Evolutionary conservation across 106 monocot species (phyloP).

Genomic region (Chionographis japonica): DNA sequence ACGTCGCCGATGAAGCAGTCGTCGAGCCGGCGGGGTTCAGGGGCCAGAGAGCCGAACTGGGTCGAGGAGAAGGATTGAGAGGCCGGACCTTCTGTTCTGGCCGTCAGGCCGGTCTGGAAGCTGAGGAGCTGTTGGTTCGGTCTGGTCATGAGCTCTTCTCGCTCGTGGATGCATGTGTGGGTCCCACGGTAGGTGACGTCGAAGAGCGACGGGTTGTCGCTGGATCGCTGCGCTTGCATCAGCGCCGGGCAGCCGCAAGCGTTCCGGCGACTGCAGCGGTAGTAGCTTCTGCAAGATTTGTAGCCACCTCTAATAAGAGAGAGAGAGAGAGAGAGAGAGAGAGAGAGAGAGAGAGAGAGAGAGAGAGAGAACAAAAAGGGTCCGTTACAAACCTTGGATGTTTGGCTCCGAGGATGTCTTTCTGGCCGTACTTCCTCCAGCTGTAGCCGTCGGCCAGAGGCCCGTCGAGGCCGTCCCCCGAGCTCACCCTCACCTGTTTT

Average conservation of each 20-base stretch:
- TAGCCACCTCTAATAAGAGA: too few relatives aligned
- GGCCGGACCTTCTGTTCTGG: slow-evolving; percentile 14
- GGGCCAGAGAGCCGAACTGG: neutral
- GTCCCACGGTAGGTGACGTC: slow-evolving; percentile 41
- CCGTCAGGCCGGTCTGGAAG: slow-evolving; percentile 18
- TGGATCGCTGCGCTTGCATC: slow-evolving; percentile 54
- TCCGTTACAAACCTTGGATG: slow-evolving; percentile 20
- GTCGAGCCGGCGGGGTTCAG: slow-evolving; percentile 5
- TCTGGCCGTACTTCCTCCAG: slow-evolving; percentile 63
- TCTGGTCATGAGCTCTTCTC: neutral
- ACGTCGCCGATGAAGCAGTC: neutral
- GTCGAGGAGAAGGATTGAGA: slow-evolving; percentile 28
- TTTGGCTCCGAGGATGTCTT: slow-evolving; percentile 41
- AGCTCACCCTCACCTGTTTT: slow-evolving; percentile 10
- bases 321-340: too few relatives aligned
- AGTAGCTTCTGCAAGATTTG: slow-evolving; percentile 47
- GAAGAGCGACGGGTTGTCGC: slow-evolving; percentile 31
- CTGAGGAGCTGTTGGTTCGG: slow-evolving; percentile 11
- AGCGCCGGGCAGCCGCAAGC: slow-evolving; percentile 46
- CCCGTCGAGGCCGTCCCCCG: slow-evolving; percentile 10
- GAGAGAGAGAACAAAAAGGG: too few relatives aligned
- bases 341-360: neutral
- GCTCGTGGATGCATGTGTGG: slow-evolving; percentile 32
- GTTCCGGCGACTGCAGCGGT: slow-evolving; percentile 52
- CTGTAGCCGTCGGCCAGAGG: slow-evolving; percentile 37